These are phyloP conservation scores for Hypoxylon rickii DNA, from an alignment of 495 filamentous ascomycete genomes.

Conservation along the genomic window DNA sequence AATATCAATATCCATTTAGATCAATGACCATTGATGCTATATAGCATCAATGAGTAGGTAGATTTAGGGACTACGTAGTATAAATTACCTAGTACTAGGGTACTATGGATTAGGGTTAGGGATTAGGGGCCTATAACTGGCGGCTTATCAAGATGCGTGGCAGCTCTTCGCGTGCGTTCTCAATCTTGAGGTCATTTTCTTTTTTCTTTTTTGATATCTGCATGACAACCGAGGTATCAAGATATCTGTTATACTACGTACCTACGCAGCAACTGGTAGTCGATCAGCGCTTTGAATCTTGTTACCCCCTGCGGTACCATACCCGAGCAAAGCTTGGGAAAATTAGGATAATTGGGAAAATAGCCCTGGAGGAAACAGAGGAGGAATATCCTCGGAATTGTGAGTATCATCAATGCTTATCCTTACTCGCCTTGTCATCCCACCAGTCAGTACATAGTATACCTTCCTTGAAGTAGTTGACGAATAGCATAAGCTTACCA, in stretches of 20 bases:
- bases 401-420: conserved; percentile 19
- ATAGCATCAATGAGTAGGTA: too few relatives aligned
- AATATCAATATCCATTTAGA: background rate
- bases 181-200: too few relatives aligned
- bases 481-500: too few relatives aligned
- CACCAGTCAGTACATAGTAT: background rate
- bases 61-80: too few relatives aligned
- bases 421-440: conserved; percentile 9
- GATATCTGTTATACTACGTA: too few relatives aligned
- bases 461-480: too few relatives aligned
- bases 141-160: conserved; percentile 28
- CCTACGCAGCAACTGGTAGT: too few relatives aligned
- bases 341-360: background rate
- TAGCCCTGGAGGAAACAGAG: too few relatives aligned
- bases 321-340: conserved; percentile 13
- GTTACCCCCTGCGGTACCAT: conserved; percentile 20
- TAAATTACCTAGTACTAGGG: too few relatives aligned
- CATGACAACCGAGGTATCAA: too few relatives aligned
- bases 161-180: conserved; percentile 26
- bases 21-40: too few relatives aligned
- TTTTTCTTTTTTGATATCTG: too few relatives aligned
- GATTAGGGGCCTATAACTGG: conserved; percentile 5
- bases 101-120: conserved; percentile 15
- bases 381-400: conserved; percentile 10
- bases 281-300: conserved; percentile 27